Evolutionary conservation across 2,329 filamentous ascomycete species (phyloP).

Genomic region (Stemphylium beticola): DNA sequence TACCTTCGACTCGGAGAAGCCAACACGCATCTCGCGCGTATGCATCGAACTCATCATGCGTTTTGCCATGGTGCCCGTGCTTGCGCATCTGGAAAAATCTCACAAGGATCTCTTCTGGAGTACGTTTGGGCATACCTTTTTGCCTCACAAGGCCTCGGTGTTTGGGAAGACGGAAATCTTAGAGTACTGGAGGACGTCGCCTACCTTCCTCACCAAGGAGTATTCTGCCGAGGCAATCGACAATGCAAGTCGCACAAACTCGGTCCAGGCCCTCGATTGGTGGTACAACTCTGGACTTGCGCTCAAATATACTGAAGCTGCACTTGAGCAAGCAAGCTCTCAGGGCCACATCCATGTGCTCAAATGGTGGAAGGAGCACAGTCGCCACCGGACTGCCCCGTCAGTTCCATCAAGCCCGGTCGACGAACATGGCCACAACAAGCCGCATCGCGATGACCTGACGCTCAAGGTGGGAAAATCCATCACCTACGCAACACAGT

Average conservation of each 20-base stretch:
- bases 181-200: conserved; percentile 88
- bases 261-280: conserved; percentile 85
- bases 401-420: conserved; percentile 17
- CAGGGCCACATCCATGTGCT: conserved; percentile 85
- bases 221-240: conserved; percentile 87
- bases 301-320: conserved; percentile 83
- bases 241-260: conserved; percentile 83
- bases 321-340: conserved; percentile 84
- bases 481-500: conserved; percentile 82
- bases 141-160: conserved; percentile 88
- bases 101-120: conserved; percentile 81
- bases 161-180: conserved; percentile 85
- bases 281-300: conserved; percentile 84
- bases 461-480: conserved; percentile 82
- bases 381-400: conserved; percentile 52
- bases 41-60: conserved; percentile 90
- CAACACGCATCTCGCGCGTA: conserved; percentile 77
- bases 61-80: conserved; percentile 80
- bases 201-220: conserved; percentile 82
- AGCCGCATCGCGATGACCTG: conserved; percentile 42
- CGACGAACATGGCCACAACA: conserved; percentile 21
- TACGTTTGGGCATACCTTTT: conserved; percentile 79
- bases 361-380: conserved; percentile 88
- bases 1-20: conserved; percentile 72
- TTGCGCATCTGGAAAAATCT: conserved; percentile 72